Conservation (phyloP, 1,284 basidiomycete species). For the Exsudoporus floridanus region DNA sequence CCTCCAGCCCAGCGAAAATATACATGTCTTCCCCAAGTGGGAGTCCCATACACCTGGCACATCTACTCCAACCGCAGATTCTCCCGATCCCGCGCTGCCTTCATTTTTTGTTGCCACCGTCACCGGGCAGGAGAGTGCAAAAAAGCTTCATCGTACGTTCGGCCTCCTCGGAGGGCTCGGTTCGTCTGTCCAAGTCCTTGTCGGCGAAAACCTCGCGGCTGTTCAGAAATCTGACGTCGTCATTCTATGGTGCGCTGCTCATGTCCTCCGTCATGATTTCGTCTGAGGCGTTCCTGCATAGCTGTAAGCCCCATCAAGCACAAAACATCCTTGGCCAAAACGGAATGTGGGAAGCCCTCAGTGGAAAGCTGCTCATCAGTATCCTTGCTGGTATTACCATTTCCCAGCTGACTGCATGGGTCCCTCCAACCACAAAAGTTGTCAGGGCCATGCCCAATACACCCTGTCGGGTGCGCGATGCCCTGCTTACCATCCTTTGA, state of each 20-base stretch:
- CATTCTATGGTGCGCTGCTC: constrained; percentile 71
- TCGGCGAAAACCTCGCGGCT: constrained; percentile 71
- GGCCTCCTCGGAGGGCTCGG: constrained; percentile 55
- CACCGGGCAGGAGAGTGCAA: constrained; percentile 73
- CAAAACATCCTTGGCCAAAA: constrained; percentile 69
- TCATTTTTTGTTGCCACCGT: constrained; percentile 90
- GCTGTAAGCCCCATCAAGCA: constrained; percentile 94
- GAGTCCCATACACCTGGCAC: constrained; percentile 85
- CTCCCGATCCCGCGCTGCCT: constrained; percentile 70
- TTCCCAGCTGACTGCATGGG: constrained; percentile 74
- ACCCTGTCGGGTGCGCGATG: constrained; percentile 78
- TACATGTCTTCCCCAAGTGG: constrained; percentile 52
- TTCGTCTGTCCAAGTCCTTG: constrained; percentile 66
- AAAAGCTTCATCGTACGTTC: constrained; percentile 70
- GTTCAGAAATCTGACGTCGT: constrained; percentile 81
- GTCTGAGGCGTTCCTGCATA: constrained; percentile 34
- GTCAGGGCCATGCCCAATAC: constrained; percentile 99
- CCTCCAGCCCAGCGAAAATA: constrained; percentile 51
- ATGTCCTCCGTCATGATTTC: not conserved
- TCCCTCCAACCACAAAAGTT: constrained; percentile 76
- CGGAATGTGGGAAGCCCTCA: constrained; percentile 86
- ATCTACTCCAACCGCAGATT: constrained; percentile 60
- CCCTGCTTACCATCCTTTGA: not conserved
- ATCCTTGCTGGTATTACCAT: constrained; percentile 96
- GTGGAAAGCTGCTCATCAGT: constrained; percentile 91